Evolutionary conservation across 768 basidiomycete genomes (phyloP), one percentile per base, ranked within the genome.

Genomic region (Amanita fuliginea): DNA sequence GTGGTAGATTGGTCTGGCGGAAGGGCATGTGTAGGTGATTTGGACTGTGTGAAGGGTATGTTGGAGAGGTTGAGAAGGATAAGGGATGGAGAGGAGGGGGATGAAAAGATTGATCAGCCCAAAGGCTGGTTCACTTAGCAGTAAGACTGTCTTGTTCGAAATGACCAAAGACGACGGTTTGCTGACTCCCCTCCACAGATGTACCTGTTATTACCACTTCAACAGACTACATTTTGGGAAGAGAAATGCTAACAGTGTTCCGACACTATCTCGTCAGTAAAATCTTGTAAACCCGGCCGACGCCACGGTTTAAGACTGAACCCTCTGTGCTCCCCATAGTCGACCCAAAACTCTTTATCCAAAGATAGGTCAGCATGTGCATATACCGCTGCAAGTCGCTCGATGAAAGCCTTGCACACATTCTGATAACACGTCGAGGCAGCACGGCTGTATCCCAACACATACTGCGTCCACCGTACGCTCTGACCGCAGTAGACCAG

Each of bases 1-100:
- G 83, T 89, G 0, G 86, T 89, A 1, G 80, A 89, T 55, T 89
- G 86, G 86, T 64, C 69, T 13, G 73, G 69, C 19, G 86, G 86
- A 1, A 71, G 71, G 36, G 83, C 78, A 8, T 73, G 73, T 16
- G 64, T 87, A 0, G 86, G 86, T 0, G 78, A 83, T 52, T 67
- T 80, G 14, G 81, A 85, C 5, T 80, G 80, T 16, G 86, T 86
- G n/a, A 75, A 73, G 47, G 58, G 60, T 1, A 81, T 89, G 13
- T 57, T 89, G 59, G 86, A 89, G 54, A 68, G 64, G 22, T 53
- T 89, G 49, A 67, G 85, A 57, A 76, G 77, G 65, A 74, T 68
- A 51, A 67, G 86, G 48, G 86, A 88, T 54, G 84, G 84, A 0
- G 82, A 86, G 56, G 44, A 62, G 51, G 72, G 68, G 2, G 73